phyloP scores from a whole-genome alignment of 1,284 basidiomycete genomes.

The Moniliella sp. region DNA sequence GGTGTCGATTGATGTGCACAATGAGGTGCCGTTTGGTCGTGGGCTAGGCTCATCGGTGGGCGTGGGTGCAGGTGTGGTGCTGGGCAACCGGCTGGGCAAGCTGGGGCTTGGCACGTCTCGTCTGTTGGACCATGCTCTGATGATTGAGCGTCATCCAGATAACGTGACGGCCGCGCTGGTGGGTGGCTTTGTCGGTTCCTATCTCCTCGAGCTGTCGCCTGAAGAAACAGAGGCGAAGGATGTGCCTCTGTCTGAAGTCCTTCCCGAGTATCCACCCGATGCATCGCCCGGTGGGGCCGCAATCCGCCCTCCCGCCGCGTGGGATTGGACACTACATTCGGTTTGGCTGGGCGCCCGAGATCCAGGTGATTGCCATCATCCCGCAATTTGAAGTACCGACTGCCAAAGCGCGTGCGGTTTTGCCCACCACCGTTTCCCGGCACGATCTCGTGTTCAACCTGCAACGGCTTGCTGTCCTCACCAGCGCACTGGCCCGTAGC shows the following conservation, averaged over 20 bases:
- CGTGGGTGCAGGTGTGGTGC: slow-evolving; percentile 78
- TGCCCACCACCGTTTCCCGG: slow-evolving; percentile 62
- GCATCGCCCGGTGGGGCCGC: slow-evolving; percentile 70
- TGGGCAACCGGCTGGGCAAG: slow-evolving; percentile 61
- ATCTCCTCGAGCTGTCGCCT: slow-evolving; percentile 57
- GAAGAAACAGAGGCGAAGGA: slow-evolving; percentile 47
- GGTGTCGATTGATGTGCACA: slow-evolving; percentile 50
- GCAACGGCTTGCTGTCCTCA: slow-evolving; percentile 87
- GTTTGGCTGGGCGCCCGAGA: slow-evolving; percentile 64
- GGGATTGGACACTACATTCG: slow-evolving; percentile 87
- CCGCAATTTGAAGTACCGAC: slow-evolving; percentile 90
- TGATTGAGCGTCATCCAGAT: slow-evolving; percentile 98
- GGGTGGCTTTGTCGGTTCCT: slow-evolving; percentile 93
- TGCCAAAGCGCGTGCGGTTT: slow-evolving; percentile 68
- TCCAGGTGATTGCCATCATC: slow-evolving; percentile 83
- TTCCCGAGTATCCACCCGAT: slow-evolving; percentile 85
- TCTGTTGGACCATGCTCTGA: slow-evolving; percentile 81
- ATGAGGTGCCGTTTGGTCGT: slow-evolving; percentile 89
- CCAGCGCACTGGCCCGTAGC: slow-evolving; percentile 68
- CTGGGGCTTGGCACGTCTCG: slow-evolving; percentile 51
- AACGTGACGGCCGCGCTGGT: slow-evolving; percentile 93
- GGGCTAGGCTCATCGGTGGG: slow-evolving; percentile 91
- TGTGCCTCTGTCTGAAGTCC: slow-evolving; percentile 80
- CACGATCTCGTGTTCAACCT: slow-evolving; percentile 93
- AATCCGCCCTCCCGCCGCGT: slow-evolving; percentile 65